Percentiles rank a stretch among this genome's conserved stretches.
These are phyloP conservation scores for Globisporangium cederbergense DNA, from an alignment of 352 stramenopile genomes.

Conservation along the genomic window DNA sequence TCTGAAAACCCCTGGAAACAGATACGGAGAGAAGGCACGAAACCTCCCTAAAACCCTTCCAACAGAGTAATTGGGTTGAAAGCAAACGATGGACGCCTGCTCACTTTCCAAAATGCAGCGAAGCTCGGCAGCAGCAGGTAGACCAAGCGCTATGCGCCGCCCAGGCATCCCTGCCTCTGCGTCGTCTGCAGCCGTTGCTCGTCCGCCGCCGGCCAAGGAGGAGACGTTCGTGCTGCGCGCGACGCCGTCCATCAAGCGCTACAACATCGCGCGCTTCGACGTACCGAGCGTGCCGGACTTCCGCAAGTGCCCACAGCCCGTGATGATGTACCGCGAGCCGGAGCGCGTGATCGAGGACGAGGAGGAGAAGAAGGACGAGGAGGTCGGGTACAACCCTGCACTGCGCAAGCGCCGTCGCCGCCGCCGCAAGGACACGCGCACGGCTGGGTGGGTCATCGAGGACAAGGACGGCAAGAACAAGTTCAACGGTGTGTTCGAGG, in stretches of 20 bases:
- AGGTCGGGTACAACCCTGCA: conserved; percentile 66
- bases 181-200: not conserved
- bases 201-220: conserved; percentile 20
- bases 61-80: too few relatives aligned
- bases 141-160: too few relatives aligned
- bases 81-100: too few relatives aligned
- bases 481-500: conserved; percentile 79
- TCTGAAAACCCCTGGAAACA: too few relatives aligned
- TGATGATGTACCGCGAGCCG: conserved; percentile 87
- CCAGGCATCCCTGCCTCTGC: not conserved
- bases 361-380: conserved; percentile 77
- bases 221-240: conserved; percentile 79
- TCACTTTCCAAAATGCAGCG: conserved; percentile 11
- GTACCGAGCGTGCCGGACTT: conserved; percentile 62
- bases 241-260: conserved; percentile 86
- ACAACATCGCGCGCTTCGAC: conserved; percentile 86
- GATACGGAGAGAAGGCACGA: too few relatives aligned
- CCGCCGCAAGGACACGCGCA: conserved; percentile 72
- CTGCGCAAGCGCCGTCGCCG: conserved; percentile 72
- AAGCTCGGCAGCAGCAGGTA: not conserved
- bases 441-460: conserved; percentile 81
- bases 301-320: conserved; percentile 55
- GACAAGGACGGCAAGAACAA: conserved; percentile 81
- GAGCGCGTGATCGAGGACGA: conserved; percentile 72
- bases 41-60: too few relatives aligned